phyloP scores from a whole-genome alignment of 1,284 basidiomycete species.

The Fomitopsis pinicola region DNA sequence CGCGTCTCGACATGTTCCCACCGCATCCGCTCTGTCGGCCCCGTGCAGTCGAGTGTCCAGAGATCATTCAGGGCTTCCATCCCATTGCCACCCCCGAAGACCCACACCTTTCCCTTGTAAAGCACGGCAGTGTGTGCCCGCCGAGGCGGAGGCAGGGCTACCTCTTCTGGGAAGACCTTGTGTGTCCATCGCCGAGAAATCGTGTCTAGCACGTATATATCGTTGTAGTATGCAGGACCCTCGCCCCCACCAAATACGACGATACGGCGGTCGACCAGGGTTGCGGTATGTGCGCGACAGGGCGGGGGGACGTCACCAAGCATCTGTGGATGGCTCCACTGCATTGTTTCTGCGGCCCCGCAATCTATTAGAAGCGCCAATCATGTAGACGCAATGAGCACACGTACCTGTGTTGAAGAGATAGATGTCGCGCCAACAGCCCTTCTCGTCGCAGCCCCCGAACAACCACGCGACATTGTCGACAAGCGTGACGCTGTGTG shows the following conservation, averaged over 20 bases:
- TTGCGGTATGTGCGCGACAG: slow-evolving; percentile 86
- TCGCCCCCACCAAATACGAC: slow-evolving; percentile 87
- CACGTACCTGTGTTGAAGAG: slow-evolving; percentile 80
- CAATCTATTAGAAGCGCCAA: not conserved
- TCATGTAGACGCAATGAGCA: not conserved
- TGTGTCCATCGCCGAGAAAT: slow-evolving; percentile 62
- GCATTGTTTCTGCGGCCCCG: slow-evolving; percentile 69
- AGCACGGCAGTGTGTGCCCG: slow-evolving; percentile 86
- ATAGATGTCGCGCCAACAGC: slow-evolving; percentile 75
- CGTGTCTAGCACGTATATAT: slow-evolving; percentile 83
- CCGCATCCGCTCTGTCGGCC: slow-evolving; percentile 43
- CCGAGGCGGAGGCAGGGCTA: slow-evolving; percentile 53
- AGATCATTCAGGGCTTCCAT: slow-evolving; percentile 86
- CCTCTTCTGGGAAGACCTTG: slow-evolving; percentile 37
- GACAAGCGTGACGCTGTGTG: slow-evolving; percentile 82
- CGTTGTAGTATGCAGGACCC: slow-evolving; percentile 71
- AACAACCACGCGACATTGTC: slow-evolving; percentile 84
- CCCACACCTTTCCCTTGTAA: slow-evolving; percentile 70
- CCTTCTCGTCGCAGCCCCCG: slow-evolving; percentile 83
- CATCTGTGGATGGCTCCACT: slow-evolving; percentile 79
- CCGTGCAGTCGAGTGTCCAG: slow-evolving; percentile 75
- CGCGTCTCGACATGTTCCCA: slow-evolving; percentile 60
- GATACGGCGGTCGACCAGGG: slow-evolving; percentile 76
- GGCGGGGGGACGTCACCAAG: slow-evolving; percentile 76
- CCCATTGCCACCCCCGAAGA: slow-evolving; percentile 93